Conservation (phyloP, 2,329 filamentous ascomycete genomes). For the Cercospora berteroae region DNA sequence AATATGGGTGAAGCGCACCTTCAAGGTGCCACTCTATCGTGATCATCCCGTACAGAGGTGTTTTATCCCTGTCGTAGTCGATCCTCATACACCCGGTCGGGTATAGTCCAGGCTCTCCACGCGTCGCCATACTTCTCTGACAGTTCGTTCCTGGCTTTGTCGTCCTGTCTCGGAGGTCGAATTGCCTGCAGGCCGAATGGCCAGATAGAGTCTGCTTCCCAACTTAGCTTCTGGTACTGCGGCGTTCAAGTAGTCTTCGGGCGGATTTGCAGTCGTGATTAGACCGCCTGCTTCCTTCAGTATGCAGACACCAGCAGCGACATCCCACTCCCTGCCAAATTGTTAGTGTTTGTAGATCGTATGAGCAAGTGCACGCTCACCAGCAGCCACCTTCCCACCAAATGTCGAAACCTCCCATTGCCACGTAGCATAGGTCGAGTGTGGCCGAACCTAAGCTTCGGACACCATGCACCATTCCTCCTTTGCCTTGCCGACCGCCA, state of each 20-base stretch:
- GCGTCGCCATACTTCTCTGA: constrained; percentile 70
- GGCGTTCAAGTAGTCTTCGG: constrained; percentile 55
- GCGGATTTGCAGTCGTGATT: constrained; percentile 71
- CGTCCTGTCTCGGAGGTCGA: constrained; percentile 61
- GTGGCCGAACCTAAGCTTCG: constrained; percentile 71
- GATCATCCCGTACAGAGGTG: neutral
- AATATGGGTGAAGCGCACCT: neutral
- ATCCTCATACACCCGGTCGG: constrained; percentile 54
- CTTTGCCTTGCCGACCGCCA: constrained; percentile 61
- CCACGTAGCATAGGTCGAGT: constrained; percentile 70
- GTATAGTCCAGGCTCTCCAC: constrained; percentile 65
- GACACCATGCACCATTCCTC: constrained; percentile 77
- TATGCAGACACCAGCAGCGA: constrained; percentile 72
- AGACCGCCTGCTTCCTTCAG: constrained; percentile 71
- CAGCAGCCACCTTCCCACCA: constrained; percentile 72
- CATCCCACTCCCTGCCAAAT: constrained; percentile 65
- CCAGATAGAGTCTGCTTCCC: constrained; percentile 68
- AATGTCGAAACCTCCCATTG: constrained; percentile 71
- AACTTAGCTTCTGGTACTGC: constrained; percentile 60
- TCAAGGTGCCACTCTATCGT: neutral
- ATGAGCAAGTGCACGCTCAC: constrained; percentile 16
- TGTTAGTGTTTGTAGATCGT: constrained; percentile 7
- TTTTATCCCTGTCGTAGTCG: neutral
- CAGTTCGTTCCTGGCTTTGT: constrained; percentile 66
- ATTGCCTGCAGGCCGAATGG: constrained; percentile 67